Conservation (phyloP, 2,329 filamentous ascomycete genomes). For the Alternaria consortialis region DNA sequence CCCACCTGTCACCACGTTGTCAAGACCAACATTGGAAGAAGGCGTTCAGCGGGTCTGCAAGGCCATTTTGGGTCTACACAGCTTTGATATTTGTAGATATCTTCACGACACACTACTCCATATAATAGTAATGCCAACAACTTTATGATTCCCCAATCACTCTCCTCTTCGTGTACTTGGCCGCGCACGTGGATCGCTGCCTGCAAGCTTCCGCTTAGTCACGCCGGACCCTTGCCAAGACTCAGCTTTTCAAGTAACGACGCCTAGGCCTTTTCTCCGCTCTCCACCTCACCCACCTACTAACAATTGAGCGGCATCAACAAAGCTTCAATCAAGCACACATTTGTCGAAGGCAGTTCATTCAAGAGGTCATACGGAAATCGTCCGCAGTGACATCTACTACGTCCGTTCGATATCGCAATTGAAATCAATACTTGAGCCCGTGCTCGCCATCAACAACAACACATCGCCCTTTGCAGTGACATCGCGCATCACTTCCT, state of each 20-base stretch:
- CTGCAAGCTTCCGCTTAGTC: slow-evolving; percentile 7
- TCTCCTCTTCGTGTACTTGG: neutral
- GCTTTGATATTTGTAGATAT: slow-evolving; percentile 2
- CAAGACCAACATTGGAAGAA: slow-evolving; percentile 13
- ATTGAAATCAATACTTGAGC: slow-evolving; percentile 33
- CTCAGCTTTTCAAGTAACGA: slow-evolving; percentile 15
- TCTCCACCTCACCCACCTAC: slow-evolving; percentile 19
- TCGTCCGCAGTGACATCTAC: slow-evolving; percentile 23
- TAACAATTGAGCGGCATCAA: slow-evolving; percentile 22
- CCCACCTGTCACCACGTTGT: slow-evolving; percentile 6
- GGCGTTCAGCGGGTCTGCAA: slow-evolving; percentile 16
- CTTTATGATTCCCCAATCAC: neutral
- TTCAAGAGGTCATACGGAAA: slow-evolving; percentile 22
- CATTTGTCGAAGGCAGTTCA: slow-evolving; percentile 21
- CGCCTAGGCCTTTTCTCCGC: slow-evolving; percentile 9
- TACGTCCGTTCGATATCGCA: slow-evolving; percentile 28
- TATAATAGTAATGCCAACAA: slow-evolving; percentile 23
- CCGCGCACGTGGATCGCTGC: neutral
- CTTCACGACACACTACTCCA: slow-evolving; percentile 2
- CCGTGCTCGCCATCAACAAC: slow-evolving; percentile 28
- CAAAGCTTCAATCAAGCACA: slow-evolving; percentile 25
- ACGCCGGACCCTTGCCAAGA: slow-evolving; percentile 11
- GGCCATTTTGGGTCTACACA: slow-evolving; percentile 8
- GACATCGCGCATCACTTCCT: slow-evolving; percentile 32
- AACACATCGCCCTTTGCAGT: slow-evolving; percentile 32